These are phyloP conservation scores for Acacia melanoxylon DNA, from an alignment of 306 rosid species.

Conservation along the genomic window DNA sequence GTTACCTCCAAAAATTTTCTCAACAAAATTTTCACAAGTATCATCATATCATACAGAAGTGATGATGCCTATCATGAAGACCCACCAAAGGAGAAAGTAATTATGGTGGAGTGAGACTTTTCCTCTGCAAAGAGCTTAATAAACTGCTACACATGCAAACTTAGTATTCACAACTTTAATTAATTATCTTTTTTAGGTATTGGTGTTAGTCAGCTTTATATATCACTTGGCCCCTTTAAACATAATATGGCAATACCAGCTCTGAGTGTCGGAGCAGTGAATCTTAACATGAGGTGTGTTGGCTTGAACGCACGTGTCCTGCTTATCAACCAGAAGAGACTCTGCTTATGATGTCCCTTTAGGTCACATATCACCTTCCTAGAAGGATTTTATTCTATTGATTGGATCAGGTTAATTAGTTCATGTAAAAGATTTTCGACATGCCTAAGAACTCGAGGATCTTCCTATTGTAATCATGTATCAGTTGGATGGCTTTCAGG, in stretches of 20 bases:
- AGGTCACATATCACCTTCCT: neutral
- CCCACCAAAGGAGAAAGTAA: constrained; percentile 46
- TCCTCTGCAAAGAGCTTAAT: constrained; percentile 34
- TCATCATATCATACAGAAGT: constrained; percentile 32
- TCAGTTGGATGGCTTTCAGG: neutral
- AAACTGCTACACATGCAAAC: constrained; percentile 35
- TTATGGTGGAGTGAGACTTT: constrained; percentile 45
- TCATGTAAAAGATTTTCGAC: neutral
- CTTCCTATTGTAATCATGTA: neutral
- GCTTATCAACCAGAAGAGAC: constrained; percentile 33
- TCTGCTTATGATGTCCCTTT: constrained; percentile 11
- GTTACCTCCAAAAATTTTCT: neutral
- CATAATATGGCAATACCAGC: constrained; percentile 27
- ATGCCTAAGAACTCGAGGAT: neutral
- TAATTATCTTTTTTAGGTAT: constrained; percentile 31
- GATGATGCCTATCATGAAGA: constrained; percentile 39
- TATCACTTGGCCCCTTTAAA: constrained; percentile 43
- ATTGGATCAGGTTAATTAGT: neutral
- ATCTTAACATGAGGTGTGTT: constrained; percentile 27
- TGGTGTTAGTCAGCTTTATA: constrained; percentile 40
- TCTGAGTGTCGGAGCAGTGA: constrained; percentile 40
- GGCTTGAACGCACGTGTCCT: constrained; percentile 33
- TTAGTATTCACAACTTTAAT: constrained; percentile 35
- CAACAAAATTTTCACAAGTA: neutral
- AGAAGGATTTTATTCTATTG: neutral